A percentile compares a stretch with the other conserved stretches of the same genome.
Conservation (phyloP, 306 rosid genomes). For the Vigna mungo region DNA sequence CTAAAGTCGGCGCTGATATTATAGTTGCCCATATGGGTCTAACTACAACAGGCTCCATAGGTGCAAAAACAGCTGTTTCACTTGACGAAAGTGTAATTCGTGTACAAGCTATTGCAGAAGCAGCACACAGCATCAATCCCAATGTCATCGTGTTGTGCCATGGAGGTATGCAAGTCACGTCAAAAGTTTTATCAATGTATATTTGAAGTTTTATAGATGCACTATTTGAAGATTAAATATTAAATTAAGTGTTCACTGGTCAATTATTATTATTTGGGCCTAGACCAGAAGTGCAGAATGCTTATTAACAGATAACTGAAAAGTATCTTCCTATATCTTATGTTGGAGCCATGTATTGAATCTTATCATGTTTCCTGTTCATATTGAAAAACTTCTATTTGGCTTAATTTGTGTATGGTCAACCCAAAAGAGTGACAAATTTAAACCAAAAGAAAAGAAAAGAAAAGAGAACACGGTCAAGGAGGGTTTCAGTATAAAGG, state of each 20-base stretch:
- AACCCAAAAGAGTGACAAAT: not conserved
- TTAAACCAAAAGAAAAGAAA: not conserved
- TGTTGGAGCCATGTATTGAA: slow-evolving; percentile 10
- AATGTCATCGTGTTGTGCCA: slow-evolving; percentile 80
- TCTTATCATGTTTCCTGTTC: not conserved
- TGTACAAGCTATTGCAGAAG: slow-evolving; percentile 89
- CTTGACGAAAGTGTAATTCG: slow-evolving; percentile 79
- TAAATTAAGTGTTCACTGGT: slow-evolving; percentile 25
- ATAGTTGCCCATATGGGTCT: slow-evolving; percentile 97
- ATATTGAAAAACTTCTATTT: slow-evolving; percentile 3
- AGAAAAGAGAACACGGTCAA: not conserved
- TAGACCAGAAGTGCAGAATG: slow-evolving; percentile 8
- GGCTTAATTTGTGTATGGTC: slow-evolving; percentile 11
- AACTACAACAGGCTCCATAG: slow-evolving; percentile 88
- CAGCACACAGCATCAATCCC: slow-evolving; percentile 76
- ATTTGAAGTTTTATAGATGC: not conserved
- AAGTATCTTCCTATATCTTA: slow-evolving; percentile 16
- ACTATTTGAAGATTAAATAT: slow-evolving; percentile 4
- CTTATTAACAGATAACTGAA: slow-evolving; percentile 30
- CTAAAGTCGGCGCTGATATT: slow-evolving; percentile 85
- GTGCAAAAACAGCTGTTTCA: slow-evolving; percentile 84
- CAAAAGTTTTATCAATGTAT: slow-evolving; percentile 11
- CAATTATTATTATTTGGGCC: slow-evolving; percentile 18
- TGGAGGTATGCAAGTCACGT: slow-evolving; percentile 65
- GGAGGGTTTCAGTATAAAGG: slow-evolving; percentile 13